phyloP scores from a whole-genome alignment of 768 basidiomycete genomes.

The Boletellus ananiceps region DNA sequence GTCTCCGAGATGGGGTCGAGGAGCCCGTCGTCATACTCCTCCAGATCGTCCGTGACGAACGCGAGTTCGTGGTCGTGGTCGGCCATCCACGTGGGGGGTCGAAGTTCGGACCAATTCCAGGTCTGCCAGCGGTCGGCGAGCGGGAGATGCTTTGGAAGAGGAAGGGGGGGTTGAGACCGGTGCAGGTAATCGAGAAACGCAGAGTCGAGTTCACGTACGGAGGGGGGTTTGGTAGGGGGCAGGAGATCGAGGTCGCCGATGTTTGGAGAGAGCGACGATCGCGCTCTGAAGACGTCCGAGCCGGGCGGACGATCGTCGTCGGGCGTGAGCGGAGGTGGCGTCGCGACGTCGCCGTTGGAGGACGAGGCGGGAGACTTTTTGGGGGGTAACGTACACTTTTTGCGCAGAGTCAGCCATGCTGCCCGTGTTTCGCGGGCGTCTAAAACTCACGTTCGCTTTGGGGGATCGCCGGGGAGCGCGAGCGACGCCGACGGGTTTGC shows the following conservation, averaged over 20 bases:
- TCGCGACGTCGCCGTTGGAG: constrained; percentile 28
- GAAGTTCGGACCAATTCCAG: constrained; percentile 33
- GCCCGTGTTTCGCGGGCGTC: not conserved
- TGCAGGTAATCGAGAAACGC: constrained; percentile 21
- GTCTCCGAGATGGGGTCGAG: constrained; percentile 12
- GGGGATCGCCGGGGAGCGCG: constrained; percentile 13
- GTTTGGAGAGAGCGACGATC: constrained; percentile 20
- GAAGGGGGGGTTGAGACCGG: constrained; percentile 19
- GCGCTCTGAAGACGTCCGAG: constrained; percentile 21
- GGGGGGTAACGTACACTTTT: constrained; percentile 16
- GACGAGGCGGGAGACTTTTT: constrained; percentile 27
- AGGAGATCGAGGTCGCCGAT: constrained; percentile 18
- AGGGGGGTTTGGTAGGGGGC: constrained; percentile 10
- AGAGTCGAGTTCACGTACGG: constrained; percentile 25
- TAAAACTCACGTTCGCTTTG: constrained; percentile 24
- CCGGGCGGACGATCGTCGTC: constrained; percentile 28
- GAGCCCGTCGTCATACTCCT: constrained; percentile 20
- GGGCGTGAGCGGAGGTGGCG: constrained; percentile 35
- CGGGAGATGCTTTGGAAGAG: constrained; percentile 21
- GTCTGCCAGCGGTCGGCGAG: constrained; percentile 30
- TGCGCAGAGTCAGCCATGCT: constrained; percentile 1
- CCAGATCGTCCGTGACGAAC: constrained; percentile 17
- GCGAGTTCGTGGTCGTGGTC: not conserved
- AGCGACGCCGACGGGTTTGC: constrained; percentile 32
- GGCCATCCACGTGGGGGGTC: constrained; percentile 25